Evolutionary conservation across 768 basidiomycete genomes (phyloP).

Genomic region (Leccinellum rugosiceps): DNA sequence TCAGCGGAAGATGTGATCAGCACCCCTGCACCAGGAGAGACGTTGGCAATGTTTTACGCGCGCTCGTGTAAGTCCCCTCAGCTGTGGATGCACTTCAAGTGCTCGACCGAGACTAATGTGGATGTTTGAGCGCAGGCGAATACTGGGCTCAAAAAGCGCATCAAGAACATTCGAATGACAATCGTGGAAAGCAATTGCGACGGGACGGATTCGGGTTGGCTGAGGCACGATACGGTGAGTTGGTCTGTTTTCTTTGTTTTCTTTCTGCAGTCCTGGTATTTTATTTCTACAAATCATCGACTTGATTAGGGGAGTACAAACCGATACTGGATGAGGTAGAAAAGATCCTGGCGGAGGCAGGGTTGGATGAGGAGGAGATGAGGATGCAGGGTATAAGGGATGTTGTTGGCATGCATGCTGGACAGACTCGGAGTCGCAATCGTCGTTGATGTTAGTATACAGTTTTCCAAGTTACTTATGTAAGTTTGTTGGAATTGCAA

Average conservation of each 20-base stretch:
- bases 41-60: slow-evolving; percentile 77
- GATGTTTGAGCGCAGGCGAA: slow-evolving; percentile 45
- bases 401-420: slow-evolving; percentile 33
- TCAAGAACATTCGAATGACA: slow-evolving; percentile 46
- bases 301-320: slow-evolving; percentile 63
- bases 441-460: slow-evolving; percentile 36
- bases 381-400: slow-evolving; percentile 49
- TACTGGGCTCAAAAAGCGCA: slow-evolving; percentile 79
- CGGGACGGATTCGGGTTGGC: slow-evolving; percentile 77
- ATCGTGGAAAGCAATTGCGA: slow-evolving; percentile 74
- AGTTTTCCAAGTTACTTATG: no score
- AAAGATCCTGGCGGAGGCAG: slow-evolving; percentile 78
- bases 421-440: slow-evolving; percentile 47
- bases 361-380: slow-evolving; percentile 83
- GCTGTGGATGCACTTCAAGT: neutral
- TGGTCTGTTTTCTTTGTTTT: neutral
- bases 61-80: slow-evolving; percentile 61
- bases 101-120: neutral
- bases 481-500: no score
- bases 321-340: slow-evolving; percentile 81
- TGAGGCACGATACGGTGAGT: slow-evolving; percentile 63
- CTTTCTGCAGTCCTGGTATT: no score
- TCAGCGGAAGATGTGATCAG: slow-evolving; percentile 70
- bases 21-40: slow-evolving; percentile 84
- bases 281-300: neutral